phyloP scores from a whole-genome alignment of 441 rosid species.

The Populus trichocarpa region DNA sequence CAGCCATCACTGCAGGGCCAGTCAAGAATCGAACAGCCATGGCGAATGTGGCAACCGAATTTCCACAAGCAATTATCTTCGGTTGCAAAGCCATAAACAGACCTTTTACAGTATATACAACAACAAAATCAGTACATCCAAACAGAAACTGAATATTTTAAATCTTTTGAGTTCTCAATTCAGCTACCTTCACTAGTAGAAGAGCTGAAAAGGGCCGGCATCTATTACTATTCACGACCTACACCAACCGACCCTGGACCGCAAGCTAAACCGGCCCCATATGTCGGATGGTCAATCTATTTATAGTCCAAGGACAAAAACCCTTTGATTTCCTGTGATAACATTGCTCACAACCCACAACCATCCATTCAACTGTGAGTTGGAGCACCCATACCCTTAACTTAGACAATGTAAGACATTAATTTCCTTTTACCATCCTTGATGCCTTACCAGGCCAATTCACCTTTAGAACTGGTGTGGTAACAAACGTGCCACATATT shows the following conservation, averaged over 20 bases:
- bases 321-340: conserved; percentile 15
- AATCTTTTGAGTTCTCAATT: neutral
- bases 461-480: neutral
- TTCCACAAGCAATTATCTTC: conserved; percentile 41
- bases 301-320: conserved; percentile 11
- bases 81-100: conserved; percentile 97
- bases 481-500: conserved; percentile 16
- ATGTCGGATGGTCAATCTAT: conserved; percentile 45
- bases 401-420: neutral
- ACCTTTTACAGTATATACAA: conserved; percentile 40
- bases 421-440: neutral
- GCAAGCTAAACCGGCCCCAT: conserved; percentile 42
- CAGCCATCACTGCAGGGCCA: conserved; percentile 95
- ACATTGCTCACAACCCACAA: conserved; percentile 7
- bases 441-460: neutral
- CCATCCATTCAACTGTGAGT: conserved; percentile 26
- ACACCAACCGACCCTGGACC: conserved; percentile 46
- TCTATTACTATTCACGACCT: conserved; percentile 22
- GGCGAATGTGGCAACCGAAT: conserved; percentile 57
- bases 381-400: conserved; percentile 7
- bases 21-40: conserved; percentile 85
- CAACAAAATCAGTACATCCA: conserved; percentile 13
- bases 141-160: neutral
- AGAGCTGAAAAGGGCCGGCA: conserved; percentile 16
- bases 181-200: conserved; percentile 11